Conservation (phyloP, 768 basidiomycete genomes). For the Polyporus arcularius region DNA sequence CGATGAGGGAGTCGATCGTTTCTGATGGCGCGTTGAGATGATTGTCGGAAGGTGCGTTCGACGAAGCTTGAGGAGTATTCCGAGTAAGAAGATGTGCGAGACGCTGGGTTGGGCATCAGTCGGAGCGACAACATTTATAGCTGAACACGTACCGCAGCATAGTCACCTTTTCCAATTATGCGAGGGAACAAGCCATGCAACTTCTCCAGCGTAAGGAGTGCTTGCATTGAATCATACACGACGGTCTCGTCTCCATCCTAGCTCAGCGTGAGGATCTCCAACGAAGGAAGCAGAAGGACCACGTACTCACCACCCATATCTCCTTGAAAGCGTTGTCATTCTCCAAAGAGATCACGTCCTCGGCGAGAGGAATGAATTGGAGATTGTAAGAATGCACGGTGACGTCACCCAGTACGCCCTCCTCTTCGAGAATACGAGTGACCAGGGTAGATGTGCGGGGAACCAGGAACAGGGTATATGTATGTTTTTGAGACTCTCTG, state of each 20-base stretch:
- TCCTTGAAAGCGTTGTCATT: slow-evolving; percentile 83
- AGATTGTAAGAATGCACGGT: slow-evolving; percentile 85
- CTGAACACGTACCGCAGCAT: slow-evolving; percentile 58
- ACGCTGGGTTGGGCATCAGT: slow-evolving; percentile 48
- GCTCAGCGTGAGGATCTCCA: slow-evolving; percentile 1
- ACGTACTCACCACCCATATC: slow-evolving; percentile 77
- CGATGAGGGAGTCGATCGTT: slow-evolving; percentile 81
- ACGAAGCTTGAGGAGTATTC: slow-evolving; percentile 47
- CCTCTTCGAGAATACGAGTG: slow-evolving; percentile 85
- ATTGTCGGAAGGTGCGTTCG: slow-evolving; percentile 38
- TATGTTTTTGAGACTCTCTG: slow-evolving; percentile 70
- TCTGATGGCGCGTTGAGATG: slow-evolving; percentile 48
- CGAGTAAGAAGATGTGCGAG: slow-evolving; percentile 72
- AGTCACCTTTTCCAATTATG: slow-evolving; percentile 91
- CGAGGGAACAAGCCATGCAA: slow-evolving; percentile 90
- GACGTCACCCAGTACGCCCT: slow-evolving; percentile 97
- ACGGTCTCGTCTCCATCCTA: slow-evolving; percentile 94
- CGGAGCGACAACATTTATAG: background rate
- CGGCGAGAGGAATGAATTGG: slow-evolving; percentile 91
- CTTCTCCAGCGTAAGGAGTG: slow-evolving; percentile 79
- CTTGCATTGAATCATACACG: slow-evolving; percentile 86
- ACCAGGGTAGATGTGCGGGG: slow-evolving; percentile 88
- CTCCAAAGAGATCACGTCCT: slow-evolving; percentile 92
- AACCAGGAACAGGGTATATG: slow-evolving; percentile 84
- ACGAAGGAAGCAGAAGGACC: background rate